Percentiles rank a stretch among this genome's conserved stretches.
Conservation (phyloP, 2,329 filamentous ascomycete species). For the Aureobasidium sp. region DNA sequence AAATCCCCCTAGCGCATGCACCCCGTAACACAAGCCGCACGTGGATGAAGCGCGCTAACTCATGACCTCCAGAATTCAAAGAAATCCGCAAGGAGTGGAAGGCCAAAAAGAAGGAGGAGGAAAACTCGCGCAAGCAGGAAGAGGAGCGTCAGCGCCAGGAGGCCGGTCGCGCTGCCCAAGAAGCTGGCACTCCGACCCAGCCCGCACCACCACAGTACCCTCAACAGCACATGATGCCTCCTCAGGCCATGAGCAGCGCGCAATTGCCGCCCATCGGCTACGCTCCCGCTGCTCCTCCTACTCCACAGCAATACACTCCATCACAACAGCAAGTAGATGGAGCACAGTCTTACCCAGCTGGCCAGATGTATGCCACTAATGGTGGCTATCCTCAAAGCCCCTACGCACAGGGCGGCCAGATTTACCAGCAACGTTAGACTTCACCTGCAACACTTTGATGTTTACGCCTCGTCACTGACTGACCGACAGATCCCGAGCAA, state of each 20-base stretch:
- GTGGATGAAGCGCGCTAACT: conserved; percentile 31
- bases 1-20: conserved; percentile 28
- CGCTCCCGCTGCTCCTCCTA: conserved; percentile 39
- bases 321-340: conserved; percentile 42
- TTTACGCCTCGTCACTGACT: conserved; percentile 7
- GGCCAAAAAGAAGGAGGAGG: conserved; percentile 97
- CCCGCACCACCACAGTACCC: conserved; percentile 41
- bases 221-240: conserved; percentile 38
- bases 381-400: conserved; percentile 45
- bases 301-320: conserved; percentile 41
- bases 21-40: conserved; percentile 20
- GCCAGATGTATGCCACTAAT: conserved; percentile 37
- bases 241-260: conserved; percentile 39
- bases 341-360: conserved; percentile 42
- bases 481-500: conserved; percentile 18
- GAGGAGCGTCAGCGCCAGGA: conserved; percentile 74
- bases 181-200: conserved; percentile 45
- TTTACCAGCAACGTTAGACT: conserved; percentile 37
- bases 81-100: conserved; percentile 99
- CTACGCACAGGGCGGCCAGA: conserved; percentile 41
- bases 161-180: conserved; percentile 48
- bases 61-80: conserved; percentile 71
- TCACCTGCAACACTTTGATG: neutral
- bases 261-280: conserved; percentile 48
- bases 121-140: conserved; percentile 78